Evolutionary conservation across 148 eudicot species (phyloP).

Genomic region (Selenicereus undatus): DNA sequence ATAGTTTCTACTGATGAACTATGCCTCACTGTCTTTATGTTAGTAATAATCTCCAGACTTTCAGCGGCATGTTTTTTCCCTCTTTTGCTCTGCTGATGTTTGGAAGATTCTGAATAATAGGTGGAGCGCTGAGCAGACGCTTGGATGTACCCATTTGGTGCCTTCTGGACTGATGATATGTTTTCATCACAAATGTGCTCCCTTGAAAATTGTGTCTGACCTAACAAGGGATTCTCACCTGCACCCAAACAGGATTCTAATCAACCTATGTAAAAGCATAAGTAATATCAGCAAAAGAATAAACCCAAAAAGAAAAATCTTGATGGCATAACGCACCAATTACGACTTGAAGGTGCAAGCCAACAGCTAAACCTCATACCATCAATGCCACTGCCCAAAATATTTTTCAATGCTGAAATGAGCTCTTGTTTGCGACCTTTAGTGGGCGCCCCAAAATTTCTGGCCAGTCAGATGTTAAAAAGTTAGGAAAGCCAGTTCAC

Average conservation of each 20-base stretch:
- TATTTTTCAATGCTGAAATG: constrained; percentile 47
- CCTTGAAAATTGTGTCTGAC: constrained; percentile 12
- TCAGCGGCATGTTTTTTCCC: constrained; percentile 27
- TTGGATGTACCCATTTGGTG: not conserved
- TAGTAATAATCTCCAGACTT: constrained; percentile 28
- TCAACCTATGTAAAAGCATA: not conserved
- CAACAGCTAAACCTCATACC: constrained; percentile 37
- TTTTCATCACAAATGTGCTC: constrained; percentile 18
- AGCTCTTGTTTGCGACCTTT: constrained; percentile 77
- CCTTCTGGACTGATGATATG: constrained; percentile 5
- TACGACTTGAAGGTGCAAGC: not conserved
- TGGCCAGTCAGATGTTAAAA: constrained; percentile 26
- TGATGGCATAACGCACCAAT: not conserved
- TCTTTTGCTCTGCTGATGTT: constrained; percentile 30
- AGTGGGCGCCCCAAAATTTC: constrained; percentile 58
- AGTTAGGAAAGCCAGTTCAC: constrained; percentile 7
- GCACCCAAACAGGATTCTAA: constrained; percentile 16
- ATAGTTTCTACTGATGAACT: constrained; percentile 28
- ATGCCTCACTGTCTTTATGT: constrained; percentile 24
- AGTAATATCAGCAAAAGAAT: too few relatives aligned
- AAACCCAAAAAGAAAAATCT: not conserved
- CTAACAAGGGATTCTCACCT: constrained; percentile 31
- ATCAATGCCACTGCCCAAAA: constrained; percentile 32
- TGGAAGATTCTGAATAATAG: constrained; percentile 29
- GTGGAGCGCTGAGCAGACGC: constrained; percentile 6